Evolutionary conservation across 1,284 basidiomycete species (phyloP).

Genomic region (Pseudozyma sp.): DNA sequence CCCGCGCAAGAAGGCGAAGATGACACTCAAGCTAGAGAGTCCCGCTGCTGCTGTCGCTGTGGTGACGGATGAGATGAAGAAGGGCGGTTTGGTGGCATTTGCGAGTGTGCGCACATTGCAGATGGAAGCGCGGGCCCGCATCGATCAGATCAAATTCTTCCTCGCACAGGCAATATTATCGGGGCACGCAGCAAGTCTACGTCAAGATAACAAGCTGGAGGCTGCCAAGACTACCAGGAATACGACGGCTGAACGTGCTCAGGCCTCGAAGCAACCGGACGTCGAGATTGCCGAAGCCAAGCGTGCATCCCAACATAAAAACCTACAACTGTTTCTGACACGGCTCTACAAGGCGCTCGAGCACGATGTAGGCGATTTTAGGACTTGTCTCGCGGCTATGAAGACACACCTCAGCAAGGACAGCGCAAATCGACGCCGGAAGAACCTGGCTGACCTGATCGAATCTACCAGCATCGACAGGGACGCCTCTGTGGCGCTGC

Average conservation of each 20-base stretch:
- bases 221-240: neutral
- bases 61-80: slow-evolving; percentile 25
- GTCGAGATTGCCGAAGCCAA: neutral
- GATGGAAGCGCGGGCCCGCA: slow-evolving; percentile 32
- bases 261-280: neutral
- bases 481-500: slow-evolving; percentile 6
- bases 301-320: neutral
- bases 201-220: neutral
- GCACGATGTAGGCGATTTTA: slow-evolving; percentile 25
- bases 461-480: neutral
- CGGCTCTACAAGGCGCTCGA: slow-evolving; percentile 31
- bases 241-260: no score
- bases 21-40: neutral
- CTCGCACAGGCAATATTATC: slow-evolving; percentile 19
- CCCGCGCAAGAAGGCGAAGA: slow-evolving; percentile 1
- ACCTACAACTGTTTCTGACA: slow-evolving; percentile 9
- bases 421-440: neutral
- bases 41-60: neutral
- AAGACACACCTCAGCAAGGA: slow-evolving; percentile 20
- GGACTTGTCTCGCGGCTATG: slow-evolving; percentile 27
- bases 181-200: neutral
- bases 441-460: neutral
- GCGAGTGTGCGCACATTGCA: slow-evolving; percentile 21
- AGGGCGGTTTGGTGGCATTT: slow-evolving; percentile 18
- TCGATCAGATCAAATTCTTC: slow-evolving; percentile 40